Base-by-base conservation (phyloP, 164 flowering plant species). In the Vitis rupestris region DNA sequence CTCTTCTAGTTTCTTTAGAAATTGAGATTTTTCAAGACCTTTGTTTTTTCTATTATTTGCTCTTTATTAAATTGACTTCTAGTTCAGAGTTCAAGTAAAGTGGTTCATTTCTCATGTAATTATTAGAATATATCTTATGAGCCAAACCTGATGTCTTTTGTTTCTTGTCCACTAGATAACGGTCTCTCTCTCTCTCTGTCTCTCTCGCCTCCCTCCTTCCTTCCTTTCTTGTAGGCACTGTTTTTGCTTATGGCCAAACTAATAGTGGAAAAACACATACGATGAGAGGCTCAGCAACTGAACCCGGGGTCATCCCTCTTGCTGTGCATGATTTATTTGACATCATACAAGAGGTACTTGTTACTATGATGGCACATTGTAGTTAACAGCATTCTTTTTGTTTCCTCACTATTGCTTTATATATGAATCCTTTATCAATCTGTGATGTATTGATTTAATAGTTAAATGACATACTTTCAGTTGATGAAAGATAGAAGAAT, bases 201-300 rank as follows among this genome's bases (percentile, higher is more conserved):
- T 30, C 14, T 51, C 37, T 1, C 1, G 0, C 37, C 15, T 4
- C 48, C 59, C 11, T 8, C 48, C 59, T 6, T 9, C 37, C 3
- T 51, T 61, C 1, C n/a, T 52, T 17, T 57, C 7, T 48, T 73
- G 10, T 63, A 93, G 99, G 98, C 2, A 95, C 98, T 66, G 98
- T 91, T 31, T 93, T 95, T 80, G 99, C 99, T 50, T 95, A 95
- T 80, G 99, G 99, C 60, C 99, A 95, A 80, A 95, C 99, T 1
- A 95, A 84, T 60, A 95, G 99, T 79, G 99, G 99, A 16, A 95
- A 95, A 69, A 95, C 99, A 10, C 83, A 91, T 74, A 95, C 99
- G 2, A 95, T 95, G 98, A 87, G 96, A 4, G 99, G 99, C 47
- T 86, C 98, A 16, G 55, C 64, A 48, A 13, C 64, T 59, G 98